Evolutionary conservation across 257 asterid genomes (phyloP), one percentile per base, ranked within the genome.

Genomic region (Fraxinus pennsylvanica): DNA sequence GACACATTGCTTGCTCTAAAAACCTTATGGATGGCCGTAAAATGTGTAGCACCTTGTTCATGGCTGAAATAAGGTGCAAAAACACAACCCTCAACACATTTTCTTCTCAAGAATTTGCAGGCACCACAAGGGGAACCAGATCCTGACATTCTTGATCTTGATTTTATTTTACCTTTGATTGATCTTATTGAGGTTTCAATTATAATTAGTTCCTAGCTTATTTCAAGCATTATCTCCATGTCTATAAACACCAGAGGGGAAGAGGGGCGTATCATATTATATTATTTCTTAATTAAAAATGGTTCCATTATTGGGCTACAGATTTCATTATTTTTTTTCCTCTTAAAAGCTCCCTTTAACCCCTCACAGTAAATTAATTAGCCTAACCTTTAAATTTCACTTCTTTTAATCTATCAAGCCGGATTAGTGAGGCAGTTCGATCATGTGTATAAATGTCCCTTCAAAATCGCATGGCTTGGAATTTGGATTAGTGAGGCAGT

Each of bases 301-400:
- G 87, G 97, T 91, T 86, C 93, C 98, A 93, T 87, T 91, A 84
- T 76, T 92, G 96, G 93, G 80, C 81, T 68, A 86, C 97, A 89
- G 5, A 22, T 35, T 77, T 83, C 68, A 74, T 82, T 83, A 74
- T 81, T 87, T 81, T 77, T 25, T 25, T 25, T 25, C 27, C 27
- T 25, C 27, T 25, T 25, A 25, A 25, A 25, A 25, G 27, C 27
- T 25, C 27, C 27, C 27, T 25, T 25, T 25, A 25, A 25, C 27
- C 27, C 27, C 27, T 25, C 27, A 25, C 27, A 25, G 27, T 25
- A 25, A 25, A 25, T 25, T 25, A 25, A 25, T 30, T 30, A 30
- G 33, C 33, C 33, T 30, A 30, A 41, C 17, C 17, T 43, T 9
- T 1, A 43, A 8, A 9, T 41, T 9, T 41, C 47, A 41, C 47